Conservation (phyloP, 306 rosid species). For the Crotalaria pallida region DNA sequence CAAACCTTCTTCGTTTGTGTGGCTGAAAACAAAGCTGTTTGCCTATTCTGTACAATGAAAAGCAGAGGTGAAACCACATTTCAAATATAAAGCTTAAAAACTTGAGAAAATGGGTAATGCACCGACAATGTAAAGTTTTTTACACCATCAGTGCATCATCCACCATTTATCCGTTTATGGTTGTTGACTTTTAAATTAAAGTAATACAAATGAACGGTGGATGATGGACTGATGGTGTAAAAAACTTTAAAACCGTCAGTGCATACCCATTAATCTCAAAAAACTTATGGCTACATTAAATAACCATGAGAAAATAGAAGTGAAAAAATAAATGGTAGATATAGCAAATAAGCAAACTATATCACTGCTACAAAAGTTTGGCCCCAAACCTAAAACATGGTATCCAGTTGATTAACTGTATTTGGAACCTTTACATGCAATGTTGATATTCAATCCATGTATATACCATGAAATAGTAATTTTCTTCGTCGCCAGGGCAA, state of each 20-base stretch:
- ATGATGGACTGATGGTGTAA: no score
- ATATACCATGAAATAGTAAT: background rate
- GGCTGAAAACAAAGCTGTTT: conserved; percentile 95
- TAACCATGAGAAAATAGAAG: background rate
- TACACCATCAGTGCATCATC: no score
- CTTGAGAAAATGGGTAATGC: no score
- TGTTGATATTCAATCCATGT: background rate
- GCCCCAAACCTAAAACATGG: conserved; percentile 7
- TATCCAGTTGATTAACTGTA: background rate
- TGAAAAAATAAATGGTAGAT: background rate
- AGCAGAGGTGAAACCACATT: background rate
- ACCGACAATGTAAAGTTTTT: no score
- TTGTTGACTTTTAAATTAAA: no score
- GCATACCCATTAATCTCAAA: no score
- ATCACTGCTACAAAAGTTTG: background rate
- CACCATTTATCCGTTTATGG: no score
- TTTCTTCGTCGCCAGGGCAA: background rate
- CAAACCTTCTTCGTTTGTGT: conserved; percentile 93
- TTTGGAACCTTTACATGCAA: background rate
- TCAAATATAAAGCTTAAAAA: background rate
- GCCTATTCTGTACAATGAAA: conserved; percentile 66
- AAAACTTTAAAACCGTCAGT: no score
- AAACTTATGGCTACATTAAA: background rate
- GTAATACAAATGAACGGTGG: no score
- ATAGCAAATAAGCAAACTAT: background rate